Percentiles rank a stretch among this genome's conserved stretches.
Conservation (phyloP, 345 rosid species). For the Cardamine resedifolia region DNA sequence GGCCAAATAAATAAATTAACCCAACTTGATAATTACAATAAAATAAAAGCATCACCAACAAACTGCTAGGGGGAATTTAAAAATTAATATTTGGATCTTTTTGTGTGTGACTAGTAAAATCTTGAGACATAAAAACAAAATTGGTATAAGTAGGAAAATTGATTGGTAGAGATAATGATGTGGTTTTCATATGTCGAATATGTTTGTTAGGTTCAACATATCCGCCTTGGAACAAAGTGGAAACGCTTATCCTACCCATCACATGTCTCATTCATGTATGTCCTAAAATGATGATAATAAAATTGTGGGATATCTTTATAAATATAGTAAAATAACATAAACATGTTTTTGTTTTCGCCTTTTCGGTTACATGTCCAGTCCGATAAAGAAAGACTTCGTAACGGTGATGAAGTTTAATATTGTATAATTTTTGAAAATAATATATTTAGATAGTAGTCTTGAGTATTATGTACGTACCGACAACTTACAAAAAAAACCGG, state of each 20-base stretch:
- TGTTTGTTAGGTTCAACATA: conserved; percentile 17
- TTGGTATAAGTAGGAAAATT: conserved; percentile 4
- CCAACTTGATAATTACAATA: background rate
- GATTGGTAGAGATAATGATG: conserved; percentile 26
- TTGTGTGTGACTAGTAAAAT: conserved; percentile 2
- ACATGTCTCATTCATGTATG: conserved; percentile 32
- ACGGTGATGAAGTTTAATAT: background rate
- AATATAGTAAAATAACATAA: background rate
- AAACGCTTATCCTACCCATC: conserved; percentile 23
- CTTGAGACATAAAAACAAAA: conserved; percentile 19
- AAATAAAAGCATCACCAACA: background rate
- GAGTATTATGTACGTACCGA: background rate
- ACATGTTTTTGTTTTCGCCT: background rate
- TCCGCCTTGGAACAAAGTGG: conserved; percentile 18
- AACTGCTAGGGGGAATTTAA: conserved; percentile 1
- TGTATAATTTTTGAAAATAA: background rate
- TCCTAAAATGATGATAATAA: conserved; percentile 15
- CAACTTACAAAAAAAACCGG: background rate
- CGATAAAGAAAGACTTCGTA: background rate
- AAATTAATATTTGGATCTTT: conserved; percentile 4
- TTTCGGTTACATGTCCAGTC: background rate
- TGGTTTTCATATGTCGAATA: conserved; percentile 21
- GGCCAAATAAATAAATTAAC: background rate
- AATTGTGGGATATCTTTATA: background rate
- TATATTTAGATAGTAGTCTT: background rate